Conservation (phyloP, 2,329 filamentous ascomycete genomes). For the Hymenoscyphus infarciens region DNA sequence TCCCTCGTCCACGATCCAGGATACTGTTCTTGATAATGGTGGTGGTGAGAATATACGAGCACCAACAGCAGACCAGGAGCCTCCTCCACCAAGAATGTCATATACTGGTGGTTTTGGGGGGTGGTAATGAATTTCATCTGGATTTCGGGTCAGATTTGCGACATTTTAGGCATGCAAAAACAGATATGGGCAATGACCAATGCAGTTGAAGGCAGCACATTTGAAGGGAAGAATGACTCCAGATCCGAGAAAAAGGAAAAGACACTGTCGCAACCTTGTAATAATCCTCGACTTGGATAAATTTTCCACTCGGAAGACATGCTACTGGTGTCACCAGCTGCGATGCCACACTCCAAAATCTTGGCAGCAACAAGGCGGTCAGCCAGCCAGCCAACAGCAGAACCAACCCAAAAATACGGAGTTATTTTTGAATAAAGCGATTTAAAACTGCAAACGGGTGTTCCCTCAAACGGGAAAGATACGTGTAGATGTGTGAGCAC, state of each 20-base stretch:
- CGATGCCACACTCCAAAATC: background rate
- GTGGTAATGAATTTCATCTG: conserved; percentile 88
- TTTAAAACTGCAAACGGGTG: background rate
- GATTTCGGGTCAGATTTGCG: conserved; percentile 10
- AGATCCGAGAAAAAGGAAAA: background rate
- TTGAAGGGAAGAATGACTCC: background rate
- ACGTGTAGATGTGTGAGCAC: background rate
- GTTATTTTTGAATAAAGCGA: background rate
- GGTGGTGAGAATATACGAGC: conserved; percentile 81
- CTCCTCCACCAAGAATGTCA: conserved; percentile 83
- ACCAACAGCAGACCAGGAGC: conserved; percentile 80
- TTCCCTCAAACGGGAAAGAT: no score
- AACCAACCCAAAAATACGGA: no score
- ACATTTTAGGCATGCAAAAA: no score
- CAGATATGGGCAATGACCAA: background rate
- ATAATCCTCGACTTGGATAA: background rate
- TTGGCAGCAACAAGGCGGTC: background rate
- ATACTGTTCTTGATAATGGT: conserved; percentile 61
- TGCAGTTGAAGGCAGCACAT: background rate
- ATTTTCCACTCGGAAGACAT: background rate
- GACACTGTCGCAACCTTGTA: background rate
- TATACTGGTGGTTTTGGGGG: conserved; percentile 65
- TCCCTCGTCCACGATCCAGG: conserved; percentile 89
- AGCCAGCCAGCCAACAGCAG: background rate
- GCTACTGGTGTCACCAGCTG: background rate